Evolutionary conservation across 2,329 filamentous ascomycete genomes (phyloP).

Genomic region (Fulvia fulva): DNA sequence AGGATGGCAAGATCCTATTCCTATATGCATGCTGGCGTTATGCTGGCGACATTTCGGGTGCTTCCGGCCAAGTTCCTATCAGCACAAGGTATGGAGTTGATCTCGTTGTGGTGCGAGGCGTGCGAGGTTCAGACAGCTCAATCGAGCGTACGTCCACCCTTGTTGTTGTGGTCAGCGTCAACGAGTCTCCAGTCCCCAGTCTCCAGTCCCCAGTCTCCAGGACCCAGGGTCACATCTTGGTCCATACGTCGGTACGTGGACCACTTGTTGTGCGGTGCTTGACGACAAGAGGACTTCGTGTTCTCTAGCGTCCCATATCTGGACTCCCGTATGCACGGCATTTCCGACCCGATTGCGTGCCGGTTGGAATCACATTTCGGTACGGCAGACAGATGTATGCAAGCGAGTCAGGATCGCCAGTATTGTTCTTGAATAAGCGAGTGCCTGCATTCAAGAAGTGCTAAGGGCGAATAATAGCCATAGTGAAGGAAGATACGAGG

Average conservation of each 20-base stretch:
- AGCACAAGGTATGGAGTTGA: not conserved
- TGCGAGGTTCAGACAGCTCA: not conserved
- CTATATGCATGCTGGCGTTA: not conserved
- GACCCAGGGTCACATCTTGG: not conserved
- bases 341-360: not conserved
- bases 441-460: not conserved
- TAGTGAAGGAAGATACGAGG: slow-evolving; percentile 2
- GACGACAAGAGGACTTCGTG: not conserved
- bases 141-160: not conserved
- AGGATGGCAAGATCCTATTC: not conserved
- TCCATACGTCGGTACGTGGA: not conserved
- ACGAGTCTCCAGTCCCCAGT: not conserved
- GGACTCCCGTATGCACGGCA: not conserved
- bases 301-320: not conserved
- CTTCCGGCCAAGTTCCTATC: not conserved
- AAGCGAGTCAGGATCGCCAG: slow-evolving; percentile 8
- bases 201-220: slow-evolving; percentile 4
- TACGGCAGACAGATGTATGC: not conserved
- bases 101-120: not conserved
- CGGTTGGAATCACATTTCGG: not conserved
- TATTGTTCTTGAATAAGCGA: not conserved
- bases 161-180: not conserved
- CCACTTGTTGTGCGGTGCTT: not conserved
- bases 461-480: slow-evolving; percentile 5
- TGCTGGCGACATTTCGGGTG: slow-evolving; percentile 4